Conservation (phyloP, 2,329 filamentous ascomycete species). For the Neofusicoccum ribis region DNA sequence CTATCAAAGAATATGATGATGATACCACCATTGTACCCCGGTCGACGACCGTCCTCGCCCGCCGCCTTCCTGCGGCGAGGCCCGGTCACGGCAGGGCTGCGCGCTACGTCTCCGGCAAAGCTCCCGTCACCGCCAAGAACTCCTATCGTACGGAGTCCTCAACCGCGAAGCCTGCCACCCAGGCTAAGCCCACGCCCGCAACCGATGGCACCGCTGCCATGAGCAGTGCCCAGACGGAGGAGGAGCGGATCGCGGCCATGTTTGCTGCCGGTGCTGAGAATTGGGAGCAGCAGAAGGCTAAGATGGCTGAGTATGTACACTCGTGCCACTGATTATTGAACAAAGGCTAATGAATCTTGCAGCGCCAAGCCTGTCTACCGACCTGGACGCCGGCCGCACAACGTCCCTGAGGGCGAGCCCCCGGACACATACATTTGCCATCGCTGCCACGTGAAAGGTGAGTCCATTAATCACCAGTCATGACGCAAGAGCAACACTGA, state of each 20-base stretch:
- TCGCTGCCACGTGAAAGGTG: conserved; percentile 87
- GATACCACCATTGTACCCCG: conserved; percentile 96
- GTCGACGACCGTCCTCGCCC: conserved; percentile 89
- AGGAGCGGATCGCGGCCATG: conserved; percentile 91
- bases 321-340: conserved; percentile 27
- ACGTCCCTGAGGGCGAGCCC: conserved; percentile 88
- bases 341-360: conserved; percentile 17
- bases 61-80: conserved; percentile 78
- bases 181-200: conserved; percentile 38
- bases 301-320: conserved; percentile 68
- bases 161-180: conserved; percentile 51
- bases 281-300: conserved; percentile 90
- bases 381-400: conserved; percentile 60
- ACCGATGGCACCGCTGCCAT: conserved; percentile 63
- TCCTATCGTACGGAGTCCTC: conserved; percentile 66
- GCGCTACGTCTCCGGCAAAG: conserved; percentile 93
- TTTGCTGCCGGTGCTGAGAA: conserved; percentile 86
- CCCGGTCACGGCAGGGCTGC: conserved; percentile 87
- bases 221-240: conserved; percentile 82
- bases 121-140: conserved; percentile 85
- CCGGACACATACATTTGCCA: conserved; percentile 96
- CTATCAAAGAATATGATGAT: conserved; percentile 80
- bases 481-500: conserved; percentile 27
- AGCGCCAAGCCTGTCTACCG: conserved; percentile 47
- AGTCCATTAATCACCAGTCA: conserved; percentile 9